Conservation (phyloP, 2,329 filamentous ascomycete genomes). For the Neoarthrinium moseri region DNA sequence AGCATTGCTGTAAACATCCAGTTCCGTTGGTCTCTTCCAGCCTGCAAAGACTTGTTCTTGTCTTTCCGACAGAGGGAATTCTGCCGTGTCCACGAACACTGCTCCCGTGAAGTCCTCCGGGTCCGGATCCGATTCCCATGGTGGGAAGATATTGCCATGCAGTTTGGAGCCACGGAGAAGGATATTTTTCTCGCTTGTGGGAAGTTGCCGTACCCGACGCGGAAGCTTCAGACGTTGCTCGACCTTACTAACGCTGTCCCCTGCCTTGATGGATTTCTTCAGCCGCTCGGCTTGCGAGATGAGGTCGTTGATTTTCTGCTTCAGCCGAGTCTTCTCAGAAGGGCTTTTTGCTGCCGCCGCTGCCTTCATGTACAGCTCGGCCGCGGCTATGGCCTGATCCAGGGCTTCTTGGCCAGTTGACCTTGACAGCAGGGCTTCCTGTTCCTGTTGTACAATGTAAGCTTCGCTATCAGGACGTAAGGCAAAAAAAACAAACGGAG, state of each 20-base stretch:
- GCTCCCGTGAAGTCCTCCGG: slow-evolving; percentile 61
- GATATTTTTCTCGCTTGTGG: slow-evolving; percentile 73
- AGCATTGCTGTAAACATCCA: slow-evolving; percentile 34
- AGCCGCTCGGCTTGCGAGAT: slow-evolving; percentile 73
- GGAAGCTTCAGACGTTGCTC: slow-evolving; percentile 30
- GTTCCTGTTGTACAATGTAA: slow-evolving; percentile 45
- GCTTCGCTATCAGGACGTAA: slow-evolving; percentile 10
- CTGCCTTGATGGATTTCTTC: slow-evolving; percentile 45
- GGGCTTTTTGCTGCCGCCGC: slow-evolving; percentile 58
- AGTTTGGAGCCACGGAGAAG: slow-evolving; percentile 75
- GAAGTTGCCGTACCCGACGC: slow-evolving; percentile 55
- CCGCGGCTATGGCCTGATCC: slow-evolving; percentile 71
- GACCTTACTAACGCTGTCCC: slow-evolving; percentile 17
- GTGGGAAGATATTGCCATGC: slow-evolving; percentile 80
- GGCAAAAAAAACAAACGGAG: not conserved
- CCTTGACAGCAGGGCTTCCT: slow-evolving; percentile 49
- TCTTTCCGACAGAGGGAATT: slow-evolving; percentile 69
- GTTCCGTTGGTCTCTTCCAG: slow-evolving; percentile 77
- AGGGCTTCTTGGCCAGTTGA: slow-evolving; percentile 64
- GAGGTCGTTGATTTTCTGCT: slow-evolving; percentile 66
- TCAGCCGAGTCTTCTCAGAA: slow-evolving; percentile 65
- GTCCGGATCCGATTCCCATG: slow-evolving; percentile 69
- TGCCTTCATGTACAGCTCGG: slow-evolving; percentile 80
- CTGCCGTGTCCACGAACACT: slow-evolving; percentile 67
- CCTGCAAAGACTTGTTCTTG: slow-evolving; percentile 76